Evolutionary conservation across 2,329 filamentous ascomycete genomes (phyloP).

Genomic region (Trichoderma simmonsii): DNA sequence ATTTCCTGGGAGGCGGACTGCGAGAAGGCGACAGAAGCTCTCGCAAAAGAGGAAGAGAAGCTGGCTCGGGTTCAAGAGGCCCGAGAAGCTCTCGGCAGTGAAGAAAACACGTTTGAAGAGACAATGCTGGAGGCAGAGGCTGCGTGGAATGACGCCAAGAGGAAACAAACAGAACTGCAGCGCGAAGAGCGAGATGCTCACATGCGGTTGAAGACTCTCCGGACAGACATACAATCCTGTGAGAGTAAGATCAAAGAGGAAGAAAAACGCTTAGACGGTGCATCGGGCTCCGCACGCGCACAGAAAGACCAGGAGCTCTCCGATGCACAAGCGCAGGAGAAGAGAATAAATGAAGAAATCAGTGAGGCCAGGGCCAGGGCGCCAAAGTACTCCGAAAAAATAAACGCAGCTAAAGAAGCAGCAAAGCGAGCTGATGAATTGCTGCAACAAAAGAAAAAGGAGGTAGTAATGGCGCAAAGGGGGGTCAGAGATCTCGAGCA

Average conservation of each 20-base stretch:
- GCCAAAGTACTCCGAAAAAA: constrained; percentile 34
- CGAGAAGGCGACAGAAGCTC: constrained; percentile 46
- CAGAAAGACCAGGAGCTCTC: constrained; percentile 56
- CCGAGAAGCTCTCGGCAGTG: constrained; percentile 43
- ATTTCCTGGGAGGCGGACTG: constrained; percentile 28
- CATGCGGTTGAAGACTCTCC: constrained; percentile 52
- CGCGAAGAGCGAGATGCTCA: constrained; percentile 65
- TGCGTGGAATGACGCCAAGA: constrained; percentile 52
- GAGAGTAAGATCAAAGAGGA: constrained; percentile 53
- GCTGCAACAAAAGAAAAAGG: constrained; percentile 47
- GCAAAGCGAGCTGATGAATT: constrained; percentile 31
- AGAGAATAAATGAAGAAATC: constrained; percentile 28
- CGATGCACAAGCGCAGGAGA: constrained; percentile 29
- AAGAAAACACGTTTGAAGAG: constrained; percentile 47
- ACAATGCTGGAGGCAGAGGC: constrained; percentile 44
- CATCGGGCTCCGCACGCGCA: constrained; percentile 67
- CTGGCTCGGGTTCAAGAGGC: constrained; percentile 38
- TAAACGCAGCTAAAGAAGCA: constrained; percentile 32
- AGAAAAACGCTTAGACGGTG: constrained; percentile 59
- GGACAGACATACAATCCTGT: constrained; percentile 44
- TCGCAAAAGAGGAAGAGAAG: constrained; percentile 46
- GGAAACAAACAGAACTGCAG: constrained; percentile 52
- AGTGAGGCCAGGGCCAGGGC: constrained; percentile 29
- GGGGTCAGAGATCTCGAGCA: constrained; percentile 50
- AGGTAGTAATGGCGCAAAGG: constrained; percentile 51